Conservation (phyloP, 1,284 basidiomycete species). For the Apiotrichum siamense region DNA sequence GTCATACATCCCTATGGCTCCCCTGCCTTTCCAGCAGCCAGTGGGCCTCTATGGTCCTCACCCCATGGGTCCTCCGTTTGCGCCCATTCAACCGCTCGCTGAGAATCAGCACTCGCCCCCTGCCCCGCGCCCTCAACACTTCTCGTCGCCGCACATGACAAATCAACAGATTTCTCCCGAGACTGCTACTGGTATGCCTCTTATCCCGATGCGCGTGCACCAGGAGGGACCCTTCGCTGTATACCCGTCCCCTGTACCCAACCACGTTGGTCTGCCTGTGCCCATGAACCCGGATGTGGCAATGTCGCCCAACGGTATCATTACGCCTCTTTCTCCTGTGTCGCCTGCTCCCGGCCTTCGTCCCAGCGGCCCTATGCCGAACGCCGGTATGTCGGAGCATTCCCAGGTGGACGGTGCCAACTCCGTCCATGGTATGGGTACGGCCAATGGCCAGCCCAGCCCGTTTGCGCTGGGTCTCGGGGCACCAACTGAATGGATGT, state of each 20-base stretch:
- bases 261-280: background rate
- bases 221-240: background rate
- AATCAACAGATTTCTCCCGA: background rate
- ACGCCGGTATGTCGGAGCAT: background rate
- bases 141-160: background rate
- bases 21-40: constrained; percentile 8
- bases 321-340: background rate
- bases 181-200: background rate
- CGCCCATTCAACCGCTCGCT: background rate
- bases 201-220: background rate
- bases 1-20: constrained; percentile 7
- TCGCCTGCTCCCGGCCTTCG: background rate
- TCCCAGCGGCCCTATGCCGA: background rate
- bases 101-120: background rate
- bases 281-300: background rate
- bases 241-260: background rate
- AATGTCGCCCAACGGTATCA: background rate
- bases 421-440: background rate
- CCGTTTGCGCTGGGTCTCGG: background rate
- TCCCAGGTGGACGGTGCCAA: too few species aligned
- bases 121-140: too few species aligned
- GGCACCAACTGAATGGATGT: too few species aligned
- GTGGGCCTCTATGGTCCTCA: background rate
- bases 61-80: constrained; percentile 1
- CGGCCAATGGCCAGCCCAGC: background rate